Evolutionary conservation across 352 stramenopile species (phyloP), one percentile per base, ranked within the genome.

Genomic region (Globisporangium nagaii): DNA sequence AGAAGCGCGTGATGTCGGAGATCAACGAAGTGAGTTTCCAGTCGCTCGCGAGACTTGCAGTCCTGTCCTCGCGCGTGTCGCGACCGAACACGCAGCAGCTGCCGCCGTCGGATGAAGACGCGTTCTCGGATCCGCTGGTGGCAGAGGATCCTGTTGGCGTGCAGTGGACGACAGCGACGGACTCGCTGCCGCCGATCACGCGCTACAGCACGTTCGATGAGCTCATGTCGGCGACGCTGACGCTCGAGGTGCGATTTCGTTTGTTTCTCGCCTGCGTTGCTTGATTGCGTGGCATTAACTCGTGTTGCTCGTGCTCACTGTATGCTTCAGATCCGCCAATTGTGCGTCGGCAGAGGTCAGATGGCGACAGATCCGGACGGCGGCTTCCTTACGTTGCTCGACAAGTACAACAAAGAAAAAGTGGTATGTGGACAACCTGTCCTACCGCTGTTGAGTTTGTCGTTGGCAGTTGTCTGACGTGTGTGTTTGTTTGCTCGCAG

Each of bases 141-240:
- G 78, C 80, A 0, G 80, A 95, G 70, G 85, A 95, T 35, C 85
- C 85, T 0, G 75, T 95, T 12, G 70, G 62, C 13, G 83, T 95
- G 15, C 49, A 67, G 27, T 95, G 85, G 85, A 70, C 83, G 1
- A 80, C 77, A 1, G 73, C 74, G 0, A 74, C 66, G 0, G 85
- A 95, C 52, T 73, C 87, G 28, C 42, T 95, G 7, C 85, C 85
- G 4, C 65, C 82, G 9, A 95, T 95, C 56, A 94, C 82, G 20
- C 79, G 85, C 0, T 93, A 94, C 66, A 92, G 82, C 55, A 95
- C 85, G 28, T 95, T 95, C 36, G 85, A 95, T 70, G 85, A 95
- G 65, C 71, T 93, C 48, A 95, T 95, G 82, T 94, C 84, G 11
- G 85, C 85, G 12, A 95, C 85, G 13, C 53, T 95, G 39, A 95